These are phyloP conservation scores for Stramenopiles sp. DNA, from an alignment of 352 stramenopile species.

Conservation along the genomic window DNA sequence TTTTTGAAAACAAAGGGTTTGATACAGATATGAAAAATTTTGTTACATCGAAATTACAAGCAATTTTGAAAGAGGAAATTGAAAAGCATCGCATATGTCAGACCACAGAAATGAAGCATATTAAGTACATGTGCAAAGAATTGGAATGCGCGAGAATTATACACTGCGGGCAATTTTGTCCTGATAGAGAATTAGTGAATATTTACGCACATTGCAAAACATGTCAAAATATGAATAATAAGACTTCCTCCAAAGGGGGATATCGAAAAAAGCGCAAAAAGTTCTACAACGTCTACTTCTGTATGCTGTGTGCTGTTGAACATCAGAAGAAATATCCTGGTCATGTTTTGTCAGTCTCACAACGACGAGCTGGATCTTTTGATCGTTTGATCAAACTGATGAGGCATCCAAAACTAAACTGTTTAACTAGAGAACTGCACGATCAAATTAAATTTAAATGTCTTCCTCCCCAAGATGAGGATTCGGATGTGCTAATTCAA, in stretches of 20 bases:
- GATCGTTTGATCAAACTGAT: background rate
- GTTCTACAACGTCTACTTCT: background rate
- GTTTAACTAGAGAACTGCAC: too few relatives aligned
- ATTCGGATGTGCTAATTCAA: too few relatives aligned
- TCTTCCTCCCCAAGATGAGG: too few relatives aligned
- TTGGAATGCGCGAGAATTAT: background rate
- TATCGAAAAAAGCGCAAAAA: background rate
- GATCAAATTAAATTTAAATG: too few relatives aligned
- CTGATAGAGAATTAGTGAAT: background rate
- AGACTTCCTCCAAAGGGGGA: too few relatives aligned
- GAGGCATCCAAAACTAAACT: background rate
- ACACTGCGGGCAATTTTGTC: background rate
- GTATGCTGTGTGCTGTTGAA: background rate
- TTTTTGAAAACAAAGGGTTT: background rate
- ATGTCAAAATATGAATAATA: background rate
- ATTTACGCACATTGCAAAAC: background rate
- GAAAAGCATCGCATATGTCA: background rate
- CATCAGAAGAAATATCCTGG: background rate
- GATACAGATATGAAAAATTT: background rate
- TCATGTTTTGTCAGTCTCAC: background rate
- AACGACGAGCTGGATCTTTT: background rate
- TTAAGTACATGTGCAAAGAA: background rate
- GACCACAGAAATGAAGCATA: background rate
- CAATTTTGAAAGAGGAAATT: background rate
- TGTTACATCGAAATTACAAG: background rate